Base-by-base conservation (phyloP, 129 eudicot genomes). In the Tanacetum coccineum region DNA sequence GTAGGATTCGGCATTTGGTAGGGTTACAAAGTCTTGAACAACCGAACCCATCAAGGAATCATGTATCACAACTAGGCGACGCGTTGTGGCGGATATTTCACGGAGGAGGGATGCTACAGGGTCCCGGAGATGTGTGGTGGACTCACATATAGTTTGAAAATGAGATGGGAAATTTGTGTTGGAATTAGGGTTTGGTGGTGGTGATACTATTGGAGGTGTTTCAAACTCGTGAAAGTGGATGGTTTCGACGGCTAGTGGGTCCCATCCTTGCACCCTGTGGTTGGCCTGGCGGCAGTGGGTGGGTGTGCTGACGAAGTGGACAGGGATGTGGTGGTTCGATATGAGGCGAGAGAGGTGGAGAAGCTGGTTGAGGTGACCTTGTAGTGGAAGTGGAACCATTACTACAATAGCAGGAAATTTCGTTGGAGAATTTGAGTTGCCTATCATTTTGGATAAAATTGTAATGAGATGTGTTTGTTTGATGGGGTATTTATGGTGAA, bases 1-100 rank as follows among this genome's bases (percentile, higher is more conserved):
- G 59, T 84, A 84, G 10, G 86, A 71, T 62, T 84, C 95, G 0
- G 86, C 86, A 45, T 84, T 87, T 12, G 81, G 79, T 4, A 84
- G 79, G 0, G 66, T 65, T 25, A 68, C 67, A 13, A 82, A 58
- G 56, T 83, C 96, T 70, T 89, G 90, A 17, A 83, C 79, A 5
- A 83, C 90, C 0, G 73, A 66, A 2, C 82, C 72, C 86, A 89
- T 83, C 19, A 81, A 74, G 32, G 79, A 70, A 57, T 89, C 96
- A 32, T 89, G 85, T 20, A 89, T 83, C 3, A 89, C 59, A 26
- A 86, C 73, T 3, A 88, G 52, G 19, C 85, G 83, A 21, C 40
- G 68, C 6, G 75, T 45, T 58, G 73, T 58, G n/a, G 69, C n/a
- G 2, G 89, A 60, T 21, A 85, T 80, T 8, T 70, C 54, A 1